A percentile compares a stretch with the other conserved stretches of the same genome.
Evolutionary conservation across 2,329 filamentous ascomycete species (phyloP).

Genomic region (Anisogramma anomala): DNA sequence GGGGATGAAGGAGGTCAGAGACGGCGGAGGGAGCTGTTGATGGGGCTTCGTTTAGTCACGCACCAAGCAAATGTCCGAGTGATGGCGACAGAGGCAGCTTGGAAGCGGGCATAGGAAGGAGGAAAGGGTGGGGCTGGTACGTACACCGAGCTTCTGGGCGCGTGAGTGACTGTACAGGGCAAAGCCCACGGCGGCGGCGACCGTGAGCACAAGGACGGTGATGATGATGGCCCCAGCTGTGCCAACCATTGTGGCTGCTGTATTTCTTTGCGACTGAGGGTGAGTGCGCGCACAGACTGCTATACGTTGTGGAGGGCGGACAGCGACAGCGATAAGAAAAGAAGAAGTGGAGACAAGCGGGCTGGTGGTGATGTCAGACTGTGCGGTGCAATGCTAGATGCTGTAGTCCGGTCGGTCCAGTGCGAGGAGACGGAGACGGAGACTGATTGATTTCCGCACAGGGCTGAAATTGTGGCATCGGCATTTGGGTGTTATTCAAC

Average conservation of each 20-base stretch:
- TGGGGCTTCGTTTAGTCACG: not conserved
- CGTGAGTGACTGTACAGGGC: conserved; percentile 60
- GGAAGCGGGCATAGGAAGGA: conserved; percentile 1
- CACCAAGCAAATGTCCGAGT: no score
- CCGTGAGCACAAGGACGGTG: conserved; percentile 51
- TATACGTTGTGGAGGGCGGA: conserved; percentile 2
- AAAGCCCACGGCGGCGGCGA: conserved; percentile 51
- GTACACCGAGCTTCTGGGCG: conserved; percentile 58
- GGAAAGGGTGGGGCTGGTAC: conserved; percentile 22
- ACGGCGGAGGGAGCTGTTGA: conserved; percentile 55
- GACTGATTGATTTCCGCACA: not conserved
- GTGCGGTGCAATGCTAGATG: not conserved
- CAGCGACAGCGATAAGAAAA: not conserved
- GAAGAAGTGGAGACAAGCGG: not conserved
- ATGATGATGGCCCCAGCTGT: conserved; percentile 60
- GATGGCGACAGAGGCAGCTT: no score
- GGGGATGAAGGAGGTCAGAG: conserved; percentile 57
- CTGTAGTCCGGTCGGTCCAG: not conserved
- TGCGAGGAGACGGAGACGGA: not conserved
- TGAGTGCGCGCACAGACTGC: not conserved
- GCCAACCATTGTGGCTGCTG: conserved; percentile 36
- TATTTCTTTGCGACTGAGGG: not conserved
- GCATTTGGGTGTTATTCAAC: conserved; percentile 1
- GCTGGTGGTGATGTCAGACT: not conserved
- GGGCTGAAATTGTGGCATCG: not conserved